Base-by-base conservation (phyloP, 306 rosid species). In the Dicorynia guianensis region DNA sequence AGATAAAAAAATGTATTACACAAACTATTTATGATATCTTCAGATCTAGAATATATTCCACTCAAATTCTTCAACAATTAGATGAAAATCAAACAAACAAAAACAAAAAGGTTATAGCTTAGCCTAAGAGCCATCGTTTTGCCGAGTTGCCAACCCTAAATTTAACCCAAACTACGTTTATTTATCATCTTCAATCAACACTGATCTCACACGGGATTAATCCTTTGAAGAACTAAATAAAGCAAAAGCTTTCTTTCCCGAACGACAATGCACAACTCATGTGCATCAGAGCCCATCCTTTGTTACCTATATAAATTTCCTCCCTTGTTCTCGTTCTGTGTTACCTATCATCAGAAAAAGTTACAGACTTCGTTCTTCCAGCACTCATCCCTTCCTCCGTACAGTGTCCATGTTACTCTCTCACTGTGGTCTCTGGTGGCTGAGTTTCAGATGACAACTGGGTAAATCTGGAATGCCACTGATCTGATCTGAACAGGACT, bases 401-500 rank as follows among this genome's bases (percentile, higher is more conserved):
- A 2, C 15, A 10, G 30, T 25, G 30, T 6, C 11, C 11, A 6
- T 5, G 1, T 42, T 47, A 9, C 1, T 47, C 53, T 52, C 46
- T 67, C 35, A 53, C 47, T 54, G 20, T 42, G 72, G 63, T 55
- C 25, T 55, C 20, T 47, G 79, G 63, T 12, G 56, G 74, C 33
- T 60, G 49, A 15, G 34, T 71, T 79, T 79, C 83, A 56, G 77
- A 79, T 79, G 82, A 66, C 57, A 65, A 17, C 72, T 9, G 72
- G 77, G 62, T 83, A 66, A 79, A 34, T 13, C 53, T 25, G 30
- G 30, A 25, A 25, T 25, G 30, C 30, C 30, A 25, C 53, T 25
- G 63, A 53, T 52, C 71, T 58, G 67, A 58, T 9, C 55, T 68
- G 80, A 43, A 11, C 56, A 54, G 80, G 55, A 39, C 12, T 25